Evolutionary conservation across 768 basidiomycete species (phyloP).

Genomic region (Boletus rex-veris): DNA sequence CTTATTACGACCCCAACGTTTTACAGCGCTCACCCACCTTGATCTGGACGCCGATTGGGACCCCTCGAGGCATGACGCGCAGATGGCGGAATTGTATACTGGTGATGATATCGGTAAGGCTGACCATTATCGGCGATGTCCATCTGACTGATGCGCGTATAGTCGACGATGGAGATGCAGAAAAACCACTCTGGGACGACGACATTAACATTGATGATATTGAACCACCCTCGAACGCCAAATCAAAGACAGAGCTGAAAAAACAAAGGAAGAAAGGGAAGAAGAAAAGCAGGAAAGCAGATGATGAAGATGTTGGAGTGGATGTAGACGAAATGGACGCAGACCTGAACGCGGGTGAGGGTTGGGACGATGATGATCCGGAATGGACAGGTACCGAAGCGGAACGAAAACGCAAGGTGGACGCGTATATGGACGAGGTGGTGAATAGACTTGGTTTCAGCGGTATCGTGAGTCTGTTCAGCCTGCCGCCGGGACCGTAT

Average conservation of each 20-base stretch:
- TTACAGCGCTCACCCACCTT: slow-evolving; percentile 57
- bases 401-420: slow-evolving; percentile 77
- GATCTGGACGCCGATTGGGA: slow-evolving; percentile 96
- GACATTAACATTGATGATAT: slow-evolving; percentile 83
- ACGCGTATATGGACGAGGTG: slow-evolving; percentile 89
- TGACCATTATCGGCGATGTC: not conserved
- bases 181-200: slow-evolving; percentile 90
- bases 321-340: slow-evolving; percentile 51
- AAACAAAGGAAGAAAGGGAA: slow-evolving; percentile 53
- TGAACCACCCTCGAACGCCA: slow-evolving; percentile 34
- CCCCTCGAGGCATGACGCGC: slow-evolving; percentile 74
- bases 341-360: slow-evolving; percentile 50
- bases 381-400: slow-evolving; percentile 91
- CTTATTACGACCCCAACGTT: not conserved
- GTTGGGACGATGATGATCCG: slow-evolving; percentile 42
- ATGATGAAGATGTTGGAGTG: slow-evolving; percentile 43
- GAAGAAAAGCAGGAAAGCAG: slow-evolving; percentile 32
- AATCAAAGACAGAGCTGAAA: slow-evolving; percentile 21
- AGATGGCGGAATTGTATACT: slow-evolving; percentile 75
- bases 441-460: slow-evolving; percentile 86
- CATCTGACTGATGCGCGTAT: not conserved
- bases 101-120: slow-evolving; percentile 40
- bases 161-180: slow-evolving; percentile 38
- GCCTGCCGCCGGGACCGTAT: not conserved
- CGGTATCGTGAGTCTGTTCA: slow-evolving; percentile 66